A percentile compares a stretch with the other conserved stretches of the same genome.
Conservation (phyloP, 306 rosid genomes). For the Medicago arabica region DNA sequence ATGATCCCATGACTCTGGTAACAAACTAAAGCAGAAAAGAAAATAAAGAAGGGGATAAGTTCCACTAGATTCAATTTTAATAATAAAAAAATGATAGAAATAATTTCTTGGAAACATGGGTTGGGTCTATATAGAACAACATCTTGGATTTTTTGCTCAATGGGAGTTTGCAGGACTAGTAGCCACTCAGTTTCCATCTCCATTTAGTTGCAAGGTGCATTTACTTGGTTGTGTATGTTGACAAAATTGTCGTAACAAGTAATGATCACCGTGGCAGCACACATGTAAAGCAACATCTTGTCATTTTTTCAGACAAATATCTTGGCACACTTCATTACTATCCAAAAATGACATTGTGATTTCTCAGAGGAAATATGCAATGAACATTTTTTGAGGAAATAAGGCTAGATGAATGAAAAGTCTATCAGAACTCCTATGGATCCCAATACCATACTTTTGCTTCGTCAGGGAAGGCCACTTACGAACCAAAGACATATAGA, state of each 20-base stretch:
- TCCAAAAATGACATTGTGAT: no score
- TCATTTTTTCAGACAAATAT: no score
- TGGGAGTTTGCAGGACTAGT: background rate
- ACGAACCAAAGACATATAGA: no score
- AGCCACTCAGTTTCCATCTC: background rate
- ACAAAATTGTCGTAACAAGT: background rate
- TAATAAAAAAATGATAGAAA: conserved; percentile 10
- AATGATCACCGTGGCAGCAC: background rate
- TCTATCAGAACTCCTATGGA: no score
- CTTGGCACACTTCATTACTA: no score
- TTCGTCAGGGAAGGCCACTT: no score
- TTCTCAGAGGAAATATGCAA: no score
- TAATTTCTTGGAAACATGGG: background rate
- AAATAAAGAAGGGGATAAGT: conserved; percentile 7
- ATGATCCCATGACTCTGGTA: conserved; percentile 6
- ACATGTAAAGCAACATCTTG: background rate
- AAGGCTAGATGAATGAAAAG: no score
- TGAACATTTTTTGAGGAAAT: no score
- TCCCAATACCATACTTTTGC: no score
- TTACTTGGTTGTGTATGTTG: background rate
- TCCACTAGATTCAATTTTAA: background rate
- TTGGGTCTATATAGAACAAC: background rate
- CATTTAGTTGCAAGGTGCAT: background rate
- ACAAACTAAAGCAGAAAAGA: conserved; percentile 2
- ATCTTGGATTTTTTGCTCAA: no score